Evolutionary conservation across 345 rosid genomes (phyloP).

Genomic region (Kernera saxatilis): DNA sequence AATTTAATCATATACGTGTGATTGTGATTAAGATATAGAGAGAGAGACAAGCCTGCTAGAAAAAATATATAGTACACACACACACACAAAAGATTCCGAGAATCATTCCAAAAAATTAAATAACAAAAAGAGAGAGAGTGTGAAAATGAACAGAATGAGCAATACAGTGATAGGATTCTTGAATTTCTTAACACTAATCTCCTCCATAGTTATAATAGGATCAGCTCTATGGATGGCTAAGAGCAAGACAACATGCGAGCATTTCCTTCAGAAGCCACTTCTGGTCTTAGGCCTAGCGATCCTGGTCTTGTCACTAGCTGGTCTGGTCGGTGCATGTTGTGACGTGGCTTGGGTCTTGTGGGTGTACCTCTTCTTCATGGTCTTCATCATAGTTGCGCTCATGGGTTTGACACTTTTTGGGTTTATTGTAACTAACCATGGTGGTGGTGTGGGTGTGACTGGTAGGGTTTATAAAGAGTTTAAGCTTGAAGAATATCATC

Average conservation of each 20-base stretch:
- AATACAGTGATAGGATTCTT: constrained; percentile 74
- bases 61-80: not conserved
- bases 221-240: constrained; percentile 86
- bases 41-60: constrained; percentile 6
- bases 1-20: constrained; percentile 16
- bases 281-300: constrained; percentile 68
- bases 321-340: constrained; percentile 91
- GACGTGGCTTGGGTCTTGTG: constrained; percentile 79
- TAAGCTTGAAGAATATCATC: constrained; percentile 60
- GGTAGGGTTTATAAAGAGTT: constrained; percentile 75
- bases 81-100: constrained; percentile 12
- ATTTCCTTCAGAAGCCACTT: constrained; percentile 82
- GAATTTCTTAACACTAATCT: constrained; percentile 73
- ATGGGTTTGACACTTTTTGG: constrained; percentile 72
- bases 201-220: constrained; percentile 83
- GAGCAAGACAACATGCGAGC: constrained; percentile 74
- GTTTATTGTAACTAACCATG: constrained; percentile 65
- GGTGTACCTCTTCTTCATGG: constrained; percentile 82
- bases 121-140: not conserved
- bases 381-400: constrained; percentile 56
- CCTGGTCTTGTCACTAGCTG: constrained; percentile 67
- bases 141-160: constrained; percentile 69
- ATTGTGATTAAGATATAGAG: constrained; percentile 12
- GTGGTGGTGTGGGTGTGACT: constrained; percentile 66
- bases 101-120: not conserved